Evolutionary conservation across 345 rosid species (phyloP), one percentile per base, ranked within the genome.

Genomic region (Brassica incana): DNA sequence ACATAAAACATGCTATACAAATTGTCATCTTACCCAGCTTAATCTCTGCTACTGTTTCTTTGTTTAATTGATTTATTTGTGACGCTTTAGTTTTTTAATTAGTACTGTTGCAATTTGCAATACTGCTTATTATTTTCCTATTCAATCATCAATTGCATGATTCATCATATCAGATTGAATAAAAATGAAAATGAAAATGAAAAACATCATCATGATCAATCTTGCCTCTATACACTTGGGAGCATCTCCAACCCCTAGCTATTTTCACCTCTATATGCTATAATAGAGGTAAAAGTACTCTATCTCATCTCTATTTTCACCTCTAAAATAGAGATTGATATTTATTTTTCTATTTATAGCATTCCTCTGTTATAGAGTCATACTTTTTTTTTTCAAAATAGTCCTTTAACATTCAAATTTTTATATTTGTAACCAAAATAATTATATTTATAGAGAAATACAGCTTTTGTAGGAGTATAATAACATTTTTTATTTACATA

Each of bases 11-110:
- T 80, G 38, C 15, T 33, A 45, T 65, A 58, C 56, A 20, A 30
- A 66, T 67, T 79, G 65, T 79, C 78, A 74, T 48, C 66, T 64
- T 74, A 5, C 10, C 15, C 74, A 25, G 62, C 62, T 54, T 15
- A 54, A 15, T 5, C 59, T 54, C 59, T 54, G 23, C 59, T 54
- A 15, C 59, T 54, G 8, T n/a, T 50, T 50, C 7, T 14, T 50
- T 50, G 20, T 54, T 54, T 54, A 54, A 54, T 15, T 54, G 16
- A 48, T 48, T 4, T 48, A 48, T 48, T 48, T 12, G 56, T 5
- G 12, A 72, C 15, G 56, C 50, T 59, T 73, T 4, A 30, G 6
- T 67, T 30, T 72, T 66, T 59, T 2, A 16, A 16, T 67, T 43
- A 40, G 52, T 78, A 72, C 16, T 52, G 64, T 70, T 43, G 52